phyloP scores from a whole-genome alignment of 208 protist genomes.

The Leptomonas pyrrhocoris region DNA sequence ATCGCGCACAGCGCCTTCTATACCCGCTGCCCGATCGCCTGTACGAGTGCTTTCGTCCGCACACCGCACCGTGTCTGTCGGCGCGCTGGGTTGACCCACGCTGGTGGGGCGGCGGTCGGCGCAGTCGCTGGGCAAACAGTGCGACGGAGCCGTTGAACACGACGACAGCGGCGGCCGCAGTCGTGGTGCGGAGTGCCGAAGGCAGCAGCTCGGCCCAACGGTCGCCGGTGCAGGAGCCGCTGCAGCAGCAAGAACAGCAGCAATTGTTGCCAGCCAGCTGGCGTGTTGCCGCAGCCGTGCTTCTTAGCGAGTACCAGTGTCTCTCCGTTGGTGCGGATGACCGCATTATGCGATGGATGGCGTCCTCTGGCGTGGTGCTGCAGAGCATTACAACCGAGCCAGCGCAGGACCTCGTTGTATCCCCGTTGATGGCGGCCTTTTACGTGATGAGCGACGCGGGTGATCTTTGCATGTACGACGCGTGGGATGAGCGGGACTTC shows the following conservation, averaged over 20 bases:
- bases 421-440: conserved; percentile 64
- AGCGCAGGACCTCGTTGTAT: conserved; percentile 61
- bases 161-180: conserved; percentile 15
- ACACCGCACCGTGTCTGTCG: conserved; percentile 38
- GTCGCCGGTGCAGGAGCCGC: not conserved
- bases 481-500: conserved; percentile 60
- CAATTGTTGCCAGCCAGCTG: conserved; percentile 28
- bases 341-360: conserved; percentile 70
- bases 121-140: conserved; percentile 39
- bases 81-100: conserved; percentile 74
- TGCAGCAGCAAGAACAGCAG: not conserved
- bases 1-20: conserved; percentile 10
- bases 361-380: conserved; percentile 61
- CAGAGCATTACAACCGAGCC: conserved; percentile 55
- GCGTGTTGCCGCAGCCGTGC: conserved; percentile 42
- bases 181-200: conserved; percentile 6
- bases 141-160: conserved; percentile 26
- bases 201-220: not conserved
- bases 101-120: conserved; percentile 54
- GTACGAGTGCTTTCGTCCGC: conserved; percentile 47
- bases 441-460: conserved; percentile 68
- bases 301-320: conserved; percentile 69
- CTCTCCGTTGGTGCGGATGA: conserved; percentile 55
- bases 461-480: conserved; percentile 72
- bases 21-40: conserved; percentile 25